Percentiles rank a stretch among this genome's conserved stretches.
These are phyloP conservation scores for Collybia sp. DNA, from an alignment of 768 basidiomycete genomes.

Conservation along the genomic window DNA sequence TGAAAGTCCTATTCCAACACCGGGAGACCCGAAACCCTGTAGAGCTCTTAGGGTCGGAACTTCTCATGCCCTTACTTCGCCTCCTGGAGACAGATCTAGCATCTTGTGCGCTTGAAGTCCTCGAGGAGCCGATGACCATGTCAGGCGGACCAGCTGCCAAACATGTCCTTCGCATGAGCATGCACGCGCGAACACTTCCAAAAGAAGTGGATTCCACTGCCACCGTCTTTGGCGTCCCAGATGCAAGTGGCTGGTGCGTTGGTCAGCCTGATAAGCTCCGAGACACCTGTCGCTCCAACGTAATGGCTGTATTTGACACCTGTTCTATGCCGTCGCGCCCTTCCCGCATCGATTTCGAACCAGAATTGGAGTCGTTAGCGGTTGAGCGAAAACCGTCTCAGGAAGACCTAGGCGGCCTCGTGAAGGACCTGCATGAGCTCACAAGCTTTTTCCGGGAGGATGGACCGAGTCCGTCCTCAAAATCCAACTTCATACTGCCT, in stretches of 20 bases:
- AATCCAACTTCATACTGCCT: constrained; percentile 25
- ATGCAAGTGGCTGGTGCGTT: constrained; percentile 85
- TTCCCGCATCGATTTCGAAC: constrained; percentile 70
- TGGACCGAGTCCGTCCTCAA: constrained; percentile 13
- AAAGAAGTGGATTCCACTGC: constrained; percentile 50
- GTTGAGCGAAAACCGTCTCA: constrained; percentile 35
- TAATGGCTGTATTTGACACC: constrained; percentile 83
- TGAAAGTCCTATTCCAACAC: constrained; percentile 86
- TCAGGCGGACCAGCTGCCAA: constrained; percentile 73
- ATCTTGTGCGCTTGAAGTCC: constrained; percentile 83
- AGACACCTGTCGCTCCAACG: constrained; percentile 66
- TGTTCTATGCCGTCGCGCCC: constrained; percentile 68
- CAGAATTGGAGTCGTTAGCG: constrained; percentile 46
- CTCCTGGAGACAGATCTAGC: constrained; percentile 87
- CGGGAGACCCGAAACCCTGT: constrained; percentile 73
- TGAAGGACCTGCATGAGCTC: constrained; percentile 73
- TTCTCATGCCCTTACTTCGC: constrained; percentile 87
- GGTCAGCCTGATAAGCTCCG: constrained; percentile 60
- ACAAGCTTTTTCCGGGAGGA: constrained; percentile 68
- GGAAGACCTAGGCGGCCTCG: constrained; percentile 73
- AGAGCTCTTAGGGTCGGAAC: constrained; percentile 74
- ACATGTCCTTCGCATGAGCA: constrained; percentile 89
- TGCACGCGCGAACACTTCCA: constrained; percentile 50
- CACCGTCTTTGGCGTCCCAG: constrained; percentile 77
- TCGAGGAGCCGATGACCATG: constrained; percentile 85